Base-by-base conservation (phyloP, 345 rosid genomes). In the Melaleuca alternifolia region DNA sequence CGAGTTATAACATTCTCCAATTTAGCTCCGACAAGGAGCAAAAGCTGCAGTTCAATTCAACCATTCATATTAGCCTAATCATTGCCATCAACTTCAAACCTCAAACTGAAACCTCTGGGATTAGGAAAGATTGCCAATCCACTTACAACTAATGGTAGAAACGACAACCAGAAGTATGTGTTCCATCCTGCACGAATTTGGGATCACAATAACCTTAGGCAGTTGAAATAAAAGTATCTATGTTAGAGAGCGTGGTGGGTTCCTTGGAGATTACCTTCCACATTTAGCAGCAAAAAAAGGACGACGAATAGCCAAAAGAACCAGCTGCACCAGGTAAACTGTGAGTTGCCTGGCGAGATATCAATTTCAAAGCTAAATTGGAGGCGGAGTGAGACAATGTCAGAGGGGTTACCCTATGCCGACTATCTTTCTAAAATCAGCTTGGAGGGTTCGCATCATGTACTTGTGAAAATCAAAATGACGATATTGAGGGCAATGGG, bases 281-380 rank as follows among this genome's bases (percentile, higher is more conserved):
- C 91, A 61, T 97, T 93, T 86, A 96, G 90, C 87, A 96, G 93
- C 92, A 97, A 90, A 89, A 95, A 95, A 61, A 94, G 56, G 86
- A 96, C 95, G 50, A 95, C 94, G 87, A 95, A 97, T 61, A 95
- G 94, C 99, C 98, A 97, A 83, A 96, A 95, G 88, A 94, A 94
- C 96, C 97, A 94, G 79, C 98, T 97, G 88, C 56, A 89, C 48
- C 18, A 24, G 44, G 81, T 6, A 71, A 71, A 71, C 81, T 33
- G 26, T 44, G 81, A 71, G 48, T 71, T 71, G 79, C 48, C 79
- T 6, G 24, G 48, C 26, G 13, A 71, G 37, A 54, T 24, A 3
- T 21, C 30, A 21, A 3, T 51, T n/a, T 52, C 44, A 33, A 51
- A 52, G 46, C 37, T 26, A 21, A 54, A 30, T 52, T 52, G 85